Base-by-base conservation (phyloP, 2,329 filamentous ascomycete genomes). In the Diaporthe australafricana region DNA sequence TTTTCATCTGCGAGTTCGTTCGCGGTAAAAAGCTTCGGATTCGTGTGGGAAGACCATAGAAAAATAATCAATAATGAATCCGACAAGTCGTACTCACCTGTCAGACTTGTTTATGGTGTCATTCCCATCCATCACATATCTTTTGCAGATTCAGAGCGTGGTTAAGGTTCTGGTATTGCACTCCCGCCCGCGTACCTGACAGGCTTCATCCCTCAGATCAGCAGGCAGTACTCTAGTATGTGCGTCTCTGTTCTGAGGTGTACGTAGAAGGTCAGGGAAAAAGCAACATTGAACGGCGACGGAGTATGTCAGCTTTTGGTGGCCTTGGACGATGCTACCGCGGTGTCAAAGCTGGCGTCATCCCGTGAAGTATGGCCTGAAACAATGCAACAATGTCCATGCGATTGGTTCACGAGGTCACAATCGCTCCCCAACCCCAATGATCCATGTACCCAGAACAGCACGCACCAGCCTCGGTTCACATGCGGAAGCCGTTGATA, bases 381-480 rank as follows among this genome's bases (percentile, higher is more conserved):
- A 63, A 63, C 40, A 35, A 35, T 9, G 16, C 6, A 20, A 3
- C 2, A 35, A 6, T 14, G 11, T 6, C 57, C 57, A 63, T 63
- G 57, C 57, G 57, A 63, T 63, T 63, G 57, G 57, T 20, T 35
- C 40, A 35, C 40, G 27, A 17, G 27, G 40, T 63, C 32, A 20
- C 40, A 20, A 22, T 63, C 40, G 14, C 25, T 16, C 12, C 27
- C 27, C 25, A 47, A 47, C 20, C 30, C 27, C 20, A 38, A 48
- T 63, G 12, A 63, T 63, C 57, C 57, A 48, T 63, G 57, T 48
- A 47, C 42, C 40, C 4, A 22, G 57, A 2, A 7, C 9, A 35
- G 32, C 17, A 27, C 32, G 42, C 42, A 63, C 40, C 40, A 35
- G 57, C 57, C 57, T 63, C 57, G 57, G 57, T 63, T 63, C 42